Percentiles rank a stretch among this genome's conserved stretches.
phyloP scores from a whole-genome alignment of 169 alveolate genomes.

The Eimeria brunetti region DNA sequence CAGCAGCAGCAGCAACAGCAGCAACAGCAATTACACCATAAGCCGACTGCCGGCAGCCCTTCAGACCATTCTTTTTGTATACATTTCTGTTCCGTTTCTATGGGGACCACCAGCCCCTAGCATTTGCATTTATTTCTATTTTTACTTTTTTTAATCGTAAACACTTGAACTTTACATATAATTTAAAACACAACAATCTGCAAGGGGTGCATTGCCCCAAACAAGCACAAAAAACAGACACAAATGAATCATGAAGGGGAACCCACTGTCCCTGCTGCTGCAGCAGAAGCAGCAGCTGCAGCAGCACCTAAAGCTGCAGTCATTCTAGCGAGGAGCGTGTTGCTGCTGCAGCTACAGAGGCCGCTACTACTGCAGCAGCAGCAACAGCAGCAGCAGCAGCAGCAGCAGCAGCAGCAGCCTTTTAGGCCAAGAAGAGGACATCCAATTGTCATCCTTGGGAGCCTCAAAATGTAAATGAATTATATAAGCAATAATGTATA shows the following conservation, averaged over 20 bases:
- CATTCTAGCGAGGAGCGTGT: neutral
- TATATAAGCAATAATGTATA: too few species aligned
- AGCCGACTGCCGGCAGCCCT: too few species aligned
- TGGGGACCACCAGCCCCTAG: neutral
- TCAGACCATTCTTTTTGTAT: neutral
- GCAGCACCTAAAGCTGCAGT: too few species aligned
- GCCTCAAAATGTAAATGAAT: too few species aligned
- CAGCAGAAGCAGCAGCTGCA: neutral
- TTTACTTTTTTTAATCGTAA: neutral
- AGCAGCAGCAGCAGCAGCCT: neutral
- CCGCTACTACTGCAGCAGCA: neutral
- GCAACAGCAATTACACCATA: neutral
- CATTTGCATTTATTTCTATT: too few species aligned
- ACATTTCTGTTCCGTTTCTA: neutral
- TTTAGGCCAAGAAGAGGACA: too few species aligned
- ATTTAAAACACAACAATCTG: neutral
- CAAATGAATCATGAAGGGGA: neutral
- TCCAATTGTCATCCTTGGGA: too few species aligned
- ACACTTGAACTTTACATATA: neutral
- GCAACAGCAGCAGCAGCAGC: neutral
- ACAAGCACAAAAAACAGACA: neutral
- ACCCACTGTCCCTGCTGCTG: neutral
- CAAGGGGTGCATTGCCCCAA: neutral
- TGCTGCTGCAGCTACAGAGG: too few species aligned
- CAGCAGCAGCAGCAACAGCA: neutral